Percentiles rank a stretch among this genome's conserved stretches.
These are phyloP conservation scores for Graphilbum fragrans DNA, from an alignment of 2,329 filamentous ascomycete genomes.

Conservation along the genomic window DNA sequence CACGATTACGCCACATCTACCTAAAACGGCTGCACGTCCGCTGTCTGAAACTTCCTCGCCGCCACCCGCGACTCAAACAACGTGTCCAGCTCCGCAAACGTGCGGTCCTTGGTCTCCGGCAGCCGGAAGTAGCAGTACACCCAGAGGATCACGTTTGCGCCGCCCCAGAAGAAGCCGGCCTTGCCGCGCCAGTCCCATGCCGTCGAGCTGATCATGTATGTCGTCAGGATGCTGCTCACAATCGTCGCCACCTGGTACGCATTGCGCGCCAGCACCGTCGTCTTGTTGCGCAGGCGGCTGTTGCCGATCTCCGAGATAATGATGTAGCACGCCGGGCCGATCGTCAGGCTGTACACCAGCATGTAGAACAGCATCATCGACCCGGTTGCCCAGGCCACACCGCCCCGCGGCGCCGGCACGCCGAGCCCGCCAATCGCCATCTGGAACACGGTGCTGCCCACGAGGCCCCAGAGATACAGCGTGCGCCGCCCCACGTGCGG, in stretches of 20 bases:
- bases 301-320: slow-evolving; percentile 36
- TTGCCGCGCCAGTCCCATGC: slow-evolving; percentile 25
- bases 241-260: slow-evolving; percentile 32
- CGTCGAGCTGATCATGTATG: slow-evolving; percentile 23
- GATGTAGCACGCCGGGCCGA: slow-evolving; percentile 34
- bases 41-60: background rate
- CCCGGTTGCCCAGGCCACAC: background rate
- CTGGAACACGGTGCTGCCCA: slow-evolving; percentile 22
- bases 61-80: background rate
- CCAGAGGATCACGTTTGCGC: slow-evolving; percentile 28
- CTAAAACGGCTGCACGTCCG: no score
- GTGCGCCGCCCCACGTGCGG: slow-evolving; percentile 26
- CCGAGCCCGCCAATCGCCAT: slow-evolving; percentile 30
- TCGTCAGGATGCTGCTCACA: slow-evolving; percentile 24
- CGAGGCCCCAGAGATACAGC: slow-evolving; percentile 28
- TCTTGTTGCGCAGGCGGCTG: slow-evolving; percentile 30
- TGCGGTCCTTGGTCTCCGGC: slow-evolving; percentile 23
- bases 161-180: slow-evolving; percentile 30
- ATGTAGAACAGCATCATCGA: slow-evolving; percentile 9
- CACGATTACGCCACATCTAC: no score
- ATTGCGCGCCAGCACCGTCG: slow-evolving; percentile 30
- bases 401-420: slow-evolving; percentile 13
- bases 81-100: background rate
- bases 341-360: slow-evolving; percentile 3
- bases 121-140: slow-evolving; percentile 38